These are phyloP conservation scores for Dactylellina sp. DNA, from an alignment of 2,329 filamentous ascomycete genomes.

Conservation along the genomic window DNA sequence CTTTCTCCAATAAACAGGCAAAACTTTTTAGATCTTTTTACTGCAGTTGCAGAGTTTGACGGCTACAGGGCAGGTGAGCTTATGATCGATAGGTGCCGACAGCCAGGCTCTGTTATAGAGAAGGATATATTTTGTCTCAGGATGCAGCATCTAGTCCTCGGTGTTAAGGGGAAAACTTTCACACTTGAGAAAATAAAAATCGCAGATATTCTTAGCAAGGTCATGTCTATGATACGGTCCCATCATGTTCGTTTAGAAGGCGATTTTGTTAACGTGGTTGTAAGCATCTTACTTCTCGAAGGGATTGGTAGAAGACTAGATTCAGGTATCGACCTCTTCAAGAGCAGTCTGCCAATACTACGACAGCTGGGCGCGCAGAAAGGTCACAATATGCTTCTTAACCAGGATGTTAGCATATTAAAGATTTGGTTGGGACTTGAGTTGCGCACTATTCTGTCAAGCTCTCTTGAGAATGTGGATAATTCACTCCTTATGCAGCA, in stretches of 20 bases:
- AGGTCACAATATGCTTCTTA: constrained; percentile 74
- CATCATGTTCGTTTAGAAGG: constrained; percentile 96
- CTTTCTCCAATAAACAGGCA: constrained; percentile 84
- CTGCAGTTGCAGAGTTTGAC: constrained; percentile 94
- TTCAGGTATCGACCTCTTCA: constrained; percentile 86
- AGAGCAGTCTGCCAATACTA: constrained; percentile 87
- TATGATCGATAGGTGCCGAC: constrained; percentile 95
- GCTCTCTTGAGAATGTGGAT: constrained; percentile 58
- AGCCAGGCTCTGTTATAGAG: constrained; percentile 89
- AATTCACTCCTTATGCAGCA: constrained; percentile 40
- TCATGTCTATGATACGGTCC: constrained; percentile 86
- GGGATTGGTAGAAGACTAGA: constrained; percentile 90
- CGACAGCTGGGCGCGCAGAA: constrained; percentile 85
- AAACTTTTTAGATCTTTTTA: constrained; percentile 97
- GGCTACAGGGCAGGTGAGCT: constrained; percentile 93
- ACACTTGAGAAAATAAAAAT: constrained; percentile 95
- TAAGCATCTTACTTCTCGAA: constrained; percentile 91
- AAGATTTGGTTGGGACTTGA: constrained; percentile 61
- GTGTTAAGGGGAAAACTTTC: constrained; percentile 89
- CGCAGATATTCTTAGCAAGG: constrained; percentile 90
- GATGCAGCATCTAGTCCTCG: constrained; percentile 95
- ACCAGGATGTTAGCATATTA: constrained; percentile 57
- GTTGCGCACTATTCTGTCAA: constrained; percentile 59
- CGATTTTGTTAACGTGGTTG: constrained; percentile 97
- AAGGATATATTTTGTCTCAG: constrained; percentile 90